Conservation (phyloP, 441 rosid species). For the Metrosideros polymorpha region DNA sequence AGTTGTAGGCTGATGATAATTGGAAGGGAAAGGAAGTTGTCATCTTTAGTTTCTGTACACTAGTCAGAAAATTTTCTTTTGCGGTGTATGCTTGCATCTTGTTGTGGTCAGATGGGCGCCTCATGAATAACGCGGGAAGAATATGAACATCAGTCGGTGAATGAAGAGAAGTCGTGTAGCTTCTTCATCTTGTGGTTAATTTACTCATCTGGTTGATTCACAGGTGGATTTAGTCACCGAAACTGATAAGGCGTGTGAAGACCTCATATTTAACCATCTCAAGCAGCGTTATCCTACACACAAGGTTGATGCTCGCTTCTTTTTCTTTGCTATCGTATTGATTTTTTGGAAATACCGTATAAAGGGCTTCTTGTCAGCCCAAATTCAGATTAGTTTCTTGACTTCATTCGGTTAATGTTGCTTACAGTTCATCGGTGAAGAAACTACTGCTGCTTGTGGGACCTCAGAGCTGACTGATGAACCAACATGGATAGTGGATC, state of each 20-base stretch:
- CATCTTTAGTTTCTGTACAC: not conserved
- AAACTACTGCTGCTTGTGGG: constrained; percentile 86
- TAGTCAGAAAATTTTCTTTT: not conserved
- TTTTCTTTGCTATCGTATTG: not conserved
- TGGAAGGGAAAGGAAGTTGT: not conserved
- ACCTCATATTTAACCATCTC: constrained; percentile 75
- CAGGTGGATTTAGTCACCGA: constrained; percentile 97
- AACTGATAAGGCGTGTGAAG: constrained; percentile 96
- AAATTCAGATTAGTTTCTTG: not conserved
- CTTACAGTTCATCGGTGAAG: constrained; percentile 89
- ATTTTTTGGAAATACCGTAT: not conserved
- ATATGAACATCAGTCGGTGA: not conserved
- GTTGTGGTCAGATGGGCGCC: not conserved
- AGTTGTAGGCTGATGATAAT: not conserved
- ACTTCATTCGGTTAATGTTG: not conserved
- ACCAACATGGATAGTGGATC: constrained; percentile 98
- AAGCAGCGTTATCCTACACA: constrained; percentile 54
- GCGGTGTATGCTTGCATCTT: not conserved
- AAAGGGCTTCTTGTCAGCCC: not conserved
- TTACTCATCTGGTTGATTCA: not conserved
- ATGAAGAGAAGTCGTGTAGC: not conserved
- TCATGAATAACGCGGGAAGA: not conserved
- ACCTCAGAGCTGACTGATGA: constrained; percentile 70
- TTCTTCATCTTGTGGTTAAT: not conserved
- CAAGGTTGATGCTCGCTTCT: constrained; percentile 34